Conservation (phyloP, 2,329 filamentous ascomycete genomes). For the Juglanconis sp. region DNA sequence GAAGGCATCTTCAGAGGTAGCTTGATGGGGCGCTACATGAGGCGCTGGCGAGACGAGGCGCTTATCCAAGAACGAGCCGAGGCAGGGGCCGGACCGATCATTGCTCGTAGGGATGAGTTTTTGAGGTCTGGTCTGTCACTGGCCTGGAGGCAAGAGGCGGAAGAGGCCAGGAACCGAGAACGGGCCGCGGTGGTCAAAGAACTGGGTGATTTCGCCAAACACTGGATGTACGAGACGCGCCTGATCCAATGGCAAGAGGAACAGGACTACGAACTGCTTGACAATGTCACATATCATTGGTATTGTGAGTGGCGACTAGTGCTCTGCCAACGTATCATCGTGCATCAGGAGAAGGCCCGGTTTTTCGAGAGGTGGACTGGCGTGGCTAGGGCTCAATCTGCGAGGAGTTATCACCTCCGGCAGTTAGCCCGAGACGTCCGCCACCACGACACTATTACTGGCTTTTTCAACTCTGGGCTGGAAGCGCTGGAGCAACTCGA, state of each 20-base stretch:
- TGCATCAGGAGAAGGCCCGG: constrained; percentile 13
- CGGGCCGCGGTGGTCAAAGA: constrained; percentile 8
- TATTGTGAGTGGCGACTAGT: constrained; percentile 17
- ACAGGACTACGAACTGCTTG: constrained; percentile 12
- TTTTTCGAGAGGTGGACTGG: constrained; percentile 15
- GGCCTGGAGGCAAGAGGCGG: constrained; percentile 15
- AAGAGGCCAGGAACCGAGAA: constrained; percentile 13
- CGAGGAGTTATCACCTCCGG: constrained; percentile 9
- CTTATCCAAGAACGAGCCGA: constrained; percentile 15
- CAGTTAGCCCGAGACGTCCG: constrained; percentile 16
- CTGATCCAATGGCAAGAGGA: constrained; percentile 11
- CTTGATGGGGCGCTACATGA: constrained; percentile 16
- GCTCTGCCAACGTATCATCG: constrained; percentile 12
- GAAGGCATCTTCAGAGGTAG: constrained; percentile 12
- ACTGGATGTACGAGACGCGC: constrained; percentile 17
- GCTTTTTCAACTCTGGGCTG: constrained; percentile 16
- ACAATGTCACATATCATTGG: constrained; percentile 15
- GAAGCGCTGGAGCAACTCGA: constrained; percentile 18
- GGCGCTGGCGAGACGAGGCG: constrained; percentile 9
- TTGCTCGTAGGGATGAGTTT: constrained; percentile 18
- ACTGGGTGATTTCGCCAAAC: constrained; percentile 9
- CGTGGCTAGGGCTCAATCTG: background rate
- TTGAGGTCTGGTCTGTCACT: constrained; percentile 15
- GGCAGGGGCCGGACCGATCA: constrained; percentile 16
- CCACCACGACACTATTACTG: constrained; percentile 17